Percentiles rank a stretch among this genome's conserved stretches.
Evolutionary conservation across 2,329 filamentous ascomycete genomes (phyloP).

Genomic region (Curvularia eragrostidis): DNA sequence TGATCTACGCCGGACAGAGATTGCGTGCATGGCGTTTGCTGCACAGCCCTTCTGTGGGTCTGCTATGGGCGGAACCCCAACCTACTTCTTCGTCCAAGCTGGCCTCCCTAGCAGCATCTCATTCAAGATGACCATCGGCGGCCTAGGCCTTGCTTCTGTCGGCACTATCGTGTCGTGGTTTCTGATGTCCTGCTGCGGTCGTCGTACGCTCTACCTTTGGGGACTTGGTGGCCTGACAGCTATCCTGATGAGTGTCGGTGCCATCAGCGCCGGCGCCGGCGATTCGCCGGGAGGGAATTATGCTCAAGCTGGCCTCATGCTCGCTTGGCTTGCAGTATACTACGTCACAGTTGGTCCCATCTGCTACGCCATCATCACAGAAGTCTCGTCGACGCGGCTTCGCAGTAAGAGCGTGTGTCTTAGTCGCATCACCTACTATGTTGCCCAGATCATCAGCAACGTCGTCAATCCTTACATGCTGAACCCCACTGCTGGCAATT

Average conservation of each 20-base stretch:
- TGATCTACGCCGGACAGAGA: constrained; percentile 70
- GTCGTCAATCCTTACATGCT: constrained; percentile 70
- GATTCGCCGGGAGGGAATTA: constrained; percentile 53
- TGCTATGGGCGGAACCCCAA: constrained; percentile 36
- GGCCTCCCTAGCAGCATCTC: constrained; percentile 49
- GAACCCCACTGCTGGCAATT: constrained; percentile 70
- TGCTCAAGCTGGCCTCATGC: constrained; percentile 29
- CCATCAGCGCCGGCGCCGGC: constrained; percentile 54
- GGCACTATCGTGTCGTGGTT: constrained; percentile 77
- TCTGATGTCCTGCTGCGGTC: constrained; percentile 77
- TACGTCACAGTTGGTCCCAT: constrained; percentile 85
- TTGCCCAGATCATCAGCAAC: constrained; percentile 71
- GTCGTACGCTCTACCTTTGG: constrained; percentile 74
- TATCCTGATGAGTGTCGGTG: constrained; percentile 77
- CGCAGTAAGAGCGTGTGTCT: constrained; percentile 88
- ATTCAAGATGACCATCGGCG: constrained; percentile 57
- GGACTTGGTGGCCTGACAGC: constrained; percentile 68
- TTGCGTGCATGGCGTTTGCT: constrained; percentile 60
- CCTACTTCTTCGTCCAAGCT: constrained; percentile 55
- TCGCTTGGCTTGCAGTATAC: constrained; percentile 67
- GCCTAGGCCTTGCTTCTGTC: constrained; percentile 62
- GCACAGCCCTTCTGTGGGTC: constrained; percentile 47
- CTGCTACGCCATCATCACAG: constrained; percentile 82
- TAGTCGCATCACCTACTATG: constrained; percentile 73
- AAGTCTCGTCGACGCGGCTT: constrained; percentile 78